Evolutionary conservation across 805 yeast genomes (phyloP).

Genomic region (Henningerozyma blattae): DNA sequence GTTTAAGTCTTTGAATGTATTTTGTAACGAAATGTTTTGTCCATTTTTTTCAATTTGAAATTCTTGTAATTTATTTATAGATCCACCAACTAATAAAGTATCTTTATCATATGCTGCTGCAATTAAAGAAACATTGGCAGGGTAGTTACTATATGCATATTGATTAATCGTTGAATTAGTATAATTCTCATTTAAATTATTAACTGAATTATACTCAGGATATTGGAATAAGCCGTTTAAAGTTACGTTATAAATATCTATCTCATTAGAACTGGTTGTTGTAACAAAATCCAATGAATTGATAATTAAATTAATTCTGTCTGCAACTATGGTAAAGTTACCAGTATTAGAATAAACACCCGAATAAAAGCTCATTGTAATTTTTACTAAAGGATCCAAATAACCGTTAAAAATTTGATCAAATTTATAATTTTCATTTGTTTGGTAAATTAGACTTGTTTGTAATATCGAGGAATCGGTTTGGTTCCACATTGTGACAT

Average conservation of each 20-base stretch:
- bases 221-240: constrained; percentile 80
- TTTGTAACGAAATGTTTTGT: background rate
- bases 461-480: constrained; percentile 29
- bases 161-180: constrained; percentile 38
- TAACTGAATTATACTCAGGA: constrained; percentile 10
- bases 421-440: constrained; percentile 68
- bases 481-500: constrained; percentile 47
- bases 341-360: constrained; percentile 19
- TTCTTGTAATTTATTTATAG: constrained; percentile 28
- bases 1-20: background rate
- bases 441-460: constrained; percentile 50
- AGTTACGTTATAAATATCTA: constrained; percentile 19
- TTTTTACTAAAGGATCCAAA: constrained; percentile 35
- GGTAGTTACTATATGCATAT: constrained; percentile 25
- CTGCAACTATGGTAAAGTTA: constrained; percentile 49
- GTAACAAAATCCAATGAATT: constrained; percentile 31
- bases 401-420: constrained; percentile 68
- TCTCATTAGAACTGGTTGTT: constrained; percentile 16
- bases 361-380: constrained; percentile 30
- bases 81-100: constrained; percentile 39
- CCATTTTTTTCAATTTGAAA: constrained; percentile 19
- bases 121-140: constrained; percentile 13
- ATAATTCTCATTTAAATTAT: background rate
- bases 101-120: constrained; percentile 28
- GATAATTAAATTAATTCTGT: constrained; percentile 42